Percentiles rank a stretch among this genome's conserved stretches.
Evolutionary conservation across 768 basidiomycete species (phyloP).

Genomic region (Mycena sanguinolenta): DNA sequence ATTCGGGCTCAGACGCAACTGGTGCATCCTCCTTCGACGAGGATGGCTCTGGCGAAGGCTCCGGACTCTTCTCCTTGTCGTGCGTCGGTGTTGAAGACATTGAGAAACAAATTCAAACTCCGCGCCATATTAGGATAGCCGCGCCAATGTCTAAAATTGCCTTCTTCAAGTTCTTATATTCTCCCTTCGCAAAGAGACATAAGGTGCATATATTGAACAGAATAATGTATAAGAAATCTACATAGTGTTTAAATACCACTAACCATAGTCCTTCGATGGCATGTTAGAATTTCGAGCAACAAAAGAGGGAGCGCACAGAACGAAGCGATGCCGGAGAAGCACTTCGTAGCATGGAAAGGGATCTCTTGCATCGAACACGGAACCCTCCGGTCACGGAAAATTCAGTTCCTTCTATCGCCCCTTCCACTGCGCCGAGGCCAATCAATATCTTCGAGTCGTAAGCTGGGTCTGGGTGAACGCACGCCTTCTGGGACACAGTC

Average conservation of each 20-base stretch:
- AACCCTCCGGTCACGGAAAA: conserved; percentile 71
- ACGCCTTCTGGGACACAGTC: conserved; percentile 63
- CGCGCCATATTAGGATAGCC: not conserved
- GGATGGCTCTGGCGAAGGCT: conserved; percentile 28
- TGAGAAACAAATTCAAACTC: conserved; percentile 24
- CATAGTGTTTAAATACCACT: not conserved
- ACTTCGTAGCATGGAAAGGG: conserved; percentile 7
- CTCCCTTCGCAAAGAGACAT: too few species aligned
- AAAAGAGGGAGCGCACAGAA: conserved; percentile 22
- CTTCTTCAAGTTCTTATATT: too few species aligned
- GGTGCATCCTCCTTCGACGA: conserved; percentile 27
- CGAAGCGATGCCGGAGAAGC: conserved; percentile 19
- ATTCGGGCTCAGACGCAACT: conserved; percentile 27
- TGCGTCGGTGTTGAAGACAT: conserved; percentile 27
- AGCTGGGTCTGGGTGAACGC: conserved; percentile 59
- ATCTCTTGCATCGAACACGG: conserved; percentile 41
- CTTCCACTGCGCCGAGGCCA: conserved; percentile 72
- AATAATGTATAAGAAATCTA: not conserved
- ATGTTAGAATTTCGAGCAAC: conserved; percentile 9
- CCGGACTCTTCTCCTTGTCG: conserved; percentile 25
- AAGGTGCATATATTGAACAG: too few species aligned
- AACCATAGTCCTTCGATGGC: too few species aligned
- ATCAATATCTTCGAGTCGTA: conserved; percentile 55
- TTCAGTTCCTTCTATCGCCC: conserved; percentile 73
- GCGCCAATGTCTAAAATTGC: too few species aligned